Base-by-base conservation (phyloP, 257 asterid species). In the Osmanthus fragrans region DNA sequence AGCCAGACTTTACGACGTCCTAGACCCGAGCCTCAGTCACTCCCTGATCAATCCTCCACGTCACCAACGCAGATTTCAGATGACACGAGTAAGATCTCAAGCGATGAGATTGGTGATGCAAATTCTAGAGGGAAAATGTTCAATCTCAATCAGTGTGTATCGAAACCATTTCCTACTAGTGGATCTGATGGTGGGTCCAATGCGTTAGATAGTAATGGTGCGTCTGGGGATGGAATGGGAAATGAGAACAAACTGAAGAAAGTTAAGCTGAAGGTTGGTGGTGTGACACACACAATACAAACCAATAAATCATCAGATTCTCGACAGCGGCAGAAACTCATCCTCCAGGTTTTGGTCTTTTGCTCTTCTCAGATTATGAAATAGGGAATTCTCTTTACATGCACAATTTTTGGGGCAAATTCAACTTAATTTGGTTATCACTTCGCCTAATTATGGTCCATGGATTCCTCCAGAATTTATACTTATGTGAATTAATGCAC, bases 221-320 rank as follows among this genome's bases (percentile, higher is more conserved):
- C 21, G 33, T 29, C 47, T 80, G 83, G 58, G 37, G 89, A 86
- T 79, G 87, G 90, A 73, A 70, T 84, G 64, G 96, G 88, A 66
- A 89, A 77, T 76, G 97, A 93, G 77, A 90, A 74, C 79, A 96
- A 84, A 81, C 83, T 83, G 19, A 92, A 89, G 81, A 96, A 87
- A 67, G 94, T 93, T 82, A 96, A 89, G 86, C 85, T 96, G 85
- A 96, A 90, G 88, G 97, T 96, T 78, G 97, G 97, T 77, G 99
- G 99, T 69, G 89, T 93, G 63, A 91, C 92, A 0, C 92, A 92
- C 67, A 91, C 96, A 34, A 86, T 95, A 73, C 97, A 91, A 81
- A 82, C 97, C 49, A 92, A 82, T 72, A 93, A 84, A 63, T 76
- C 93, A 36, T 80, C 84, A 9, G 98, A 88, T 80, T 73, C 92